These are phyloP conservation scores for Mucor indicus DNA, from an alignment of 371 early-diverging fungal genomes.

Conservation along the genomic window DNA sequence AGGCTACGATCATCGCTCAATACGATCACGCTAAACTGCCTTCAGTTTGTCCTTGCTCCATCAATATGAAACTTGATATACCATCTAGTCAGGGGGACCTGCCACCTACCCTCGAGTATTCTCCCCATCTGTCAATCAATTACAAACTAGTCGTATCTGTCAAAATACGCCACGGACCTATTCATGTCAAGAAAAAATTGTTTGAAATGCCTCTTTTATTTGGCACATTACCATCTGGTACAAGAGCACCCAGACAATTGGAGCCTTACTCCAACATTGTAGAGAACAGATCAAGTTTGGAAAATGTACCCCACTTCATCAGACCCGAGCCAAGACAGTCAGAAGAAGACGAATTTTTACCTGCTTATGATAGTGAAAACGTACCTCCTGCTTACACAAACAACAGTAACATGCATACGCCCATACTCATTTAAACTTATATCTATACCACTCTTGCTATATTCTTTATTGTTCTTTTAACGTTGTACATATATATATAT, in stretches of 20 bases:
- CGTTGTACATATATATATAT: no score
- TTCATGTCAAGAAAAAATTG: conserved; percentile 19
- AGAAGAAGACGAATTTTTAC: conserved; percentile 18
- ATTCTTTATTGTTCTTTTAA: no score
- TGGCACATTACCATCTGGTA: conserved; percentile 23
- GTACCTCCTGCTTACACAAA: conserved; percentile 20
- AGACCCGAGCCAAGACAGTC: conserved; percentile 1
- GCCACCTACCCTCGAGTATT: conserved; percentile 13
- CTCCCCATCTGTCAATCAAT: conserved; percentile 14
- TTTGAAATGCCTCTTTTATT: conserved; percentile 19
- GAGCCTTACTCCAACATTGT: conserved; percentile 13
- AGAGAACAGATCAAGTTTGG: conserved; percentile 4
- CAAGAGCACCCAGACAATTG: conserved; percentile 20
- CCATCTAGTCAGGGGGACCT: neutral
- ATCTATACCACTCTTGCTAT: no score
- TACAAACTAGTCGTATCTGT: conserved; percentile 16
- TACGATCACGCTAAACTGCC: conserved; percentile 5
- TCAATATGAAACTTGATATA: conserved; percentile 6
- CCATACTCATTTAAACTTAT: no score
- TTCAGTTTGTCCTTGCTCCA: conserved; percentile 7
- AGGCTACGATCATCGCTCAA: conserved; percentile 11
- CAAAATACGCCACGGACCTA: conserved; percentile 18
- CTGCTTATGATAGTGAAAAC: conserved; percentile 18
- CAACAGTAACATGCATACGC: no score
- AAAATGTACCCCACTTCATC: conserved; percentile 14